phyloP scores from a whole-genome alignment of 148 eudicot species.

The Gaultheria prostrata region DNA sequence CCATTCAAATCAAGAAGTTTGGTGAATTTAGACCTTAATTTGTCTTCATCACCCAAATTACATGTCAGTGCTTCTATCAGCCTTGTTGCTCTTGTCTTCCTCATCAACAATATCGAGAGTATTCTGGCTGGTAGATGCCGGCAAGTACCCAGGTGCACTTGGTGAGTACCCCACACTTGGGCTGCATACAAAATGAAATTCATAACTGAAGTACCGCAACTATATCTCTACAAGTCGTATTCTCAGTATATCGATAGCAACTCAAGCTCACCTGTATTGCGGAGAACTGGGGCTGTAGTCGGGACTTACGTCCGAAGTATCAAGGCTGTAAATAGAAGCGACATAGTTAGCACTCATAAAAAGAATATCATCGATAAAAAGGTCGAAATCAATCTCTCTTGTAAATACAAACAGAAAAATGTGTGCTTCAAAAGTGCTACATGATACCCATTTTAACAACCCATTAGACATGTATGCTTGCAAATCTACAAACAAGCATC shows the following conservation, averaged over 20 bases:
- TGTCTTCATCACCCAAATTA: not conserved
- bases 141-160: constrained; percentile 42
- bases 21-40: not conserved
- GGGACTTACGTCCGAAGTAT: constrained; percentile 25
- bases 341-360: not conserved
- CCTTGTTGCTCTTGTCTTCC: not conserved
- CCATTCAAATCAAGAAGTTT: not conserved
- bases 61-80: not conserved
- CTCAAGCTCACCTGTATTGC: constrained; percentile 31
- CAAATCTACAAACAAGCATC: not conserved
- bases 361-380: not conserved
- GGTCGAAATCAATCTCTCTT: not conserved
- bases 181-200: constrained; percentile 15
- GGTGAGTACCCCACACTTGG: constrained; percentile 46
- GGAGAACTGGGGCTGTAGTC: constrained; percentile 45
- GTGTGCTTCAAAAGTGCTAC: not conserved
- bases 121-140: constrained; percentile 37
- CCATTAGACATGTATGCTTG: not conserved
- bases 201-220: not conserved
- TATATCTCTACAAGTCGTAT: not conserved
- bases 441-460: not conserved
- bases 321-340: constrained; percentile 24
- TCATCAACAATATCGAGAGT: constrained; percentile 3
- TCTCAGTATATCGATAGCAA: not conserved
- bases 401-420: not conserved